Evolutionary conservation across 2,329 filamentous ascomycete species (phyloP).

Genomic region (Calonectria pteridis): DNA sequence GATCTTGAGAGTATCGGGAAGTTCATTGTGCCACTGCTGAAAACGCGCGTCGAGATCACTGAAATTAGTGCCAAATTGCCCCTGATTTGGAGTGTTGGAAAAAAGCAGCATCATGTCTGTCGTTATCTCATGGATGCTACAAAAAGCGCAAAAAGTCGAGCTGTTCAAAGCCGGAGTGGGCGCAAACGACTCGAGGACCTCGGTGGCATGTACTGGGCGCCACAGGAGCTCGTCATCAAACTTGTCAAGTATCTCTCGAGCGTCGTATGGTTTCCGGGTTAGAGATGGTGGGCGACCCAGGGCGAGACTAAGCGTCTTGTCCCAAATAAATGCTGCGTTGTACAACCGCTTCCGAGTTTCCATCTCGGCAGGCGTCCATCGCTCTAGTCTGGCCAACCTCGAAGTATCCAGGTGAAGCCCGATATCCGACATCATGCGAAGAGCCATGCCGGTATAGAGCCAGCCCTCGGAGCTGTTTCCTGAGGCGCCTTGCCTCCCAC

Average conservation of each 20-base stretch:
- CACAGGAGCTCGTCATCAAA: slow-evolving; percentile 30
- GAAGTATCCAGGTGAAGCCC: slow-evolving; percentile 37
- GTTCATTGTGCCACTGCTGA: slow-evolving; percentile 20
- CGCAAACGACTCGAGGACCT: slow-evolving; percentile 11
- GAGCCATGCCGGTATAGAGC: slow-evolving; percentile 39
- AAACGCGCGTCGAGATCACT: slow-evolving; percentile 17
- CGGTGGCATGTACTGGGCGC: slow-evolving; percentile 25
- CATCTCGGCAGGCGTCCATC: slow-evolving; percentile 35
- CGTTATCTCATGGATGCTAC: slow-evolving; percentile 30
- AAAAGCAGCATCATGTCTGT: slow-evolving; percentile 37
- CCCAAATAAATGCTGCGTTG: slow-evolving; percentile 40
- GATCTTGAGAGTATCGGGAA: not conserved
- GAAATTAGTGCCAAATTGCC: slow-evolving; percentile 17
- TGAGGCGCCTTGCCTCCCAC: slow-evolving; percentile 35
- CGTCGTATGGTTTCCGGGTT: not conserved
- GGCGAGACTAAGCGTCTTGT: slow-evolving; percentile 38
- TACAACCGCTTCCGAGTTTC: slow-evolving; percentile 37
- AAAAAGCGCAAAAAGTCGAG: slow-evolving; percentile 31
- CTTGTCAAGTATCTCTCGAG: slow-evolving; percentile 20
- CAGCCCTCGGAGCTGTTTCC: slow-evolving; percentile 38
- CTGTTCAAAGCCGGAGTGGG: slow-evolving; percentile 16
- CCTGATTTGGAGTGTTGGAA: slow-evolving; percentile 4
- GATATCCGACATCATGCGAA: slow-evolving; percentile 38
- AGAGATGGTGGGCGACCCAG: slow-evolving; percentile 30
- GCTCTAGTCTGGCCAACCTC: slow-evolving; percentile 24